Evolutionary conservation across 2,329 filamentous ascomycete species (phyloP), one percentile per base, ranked within the genome.

Genomic region (Lachnellula subtilissima): DNA sequence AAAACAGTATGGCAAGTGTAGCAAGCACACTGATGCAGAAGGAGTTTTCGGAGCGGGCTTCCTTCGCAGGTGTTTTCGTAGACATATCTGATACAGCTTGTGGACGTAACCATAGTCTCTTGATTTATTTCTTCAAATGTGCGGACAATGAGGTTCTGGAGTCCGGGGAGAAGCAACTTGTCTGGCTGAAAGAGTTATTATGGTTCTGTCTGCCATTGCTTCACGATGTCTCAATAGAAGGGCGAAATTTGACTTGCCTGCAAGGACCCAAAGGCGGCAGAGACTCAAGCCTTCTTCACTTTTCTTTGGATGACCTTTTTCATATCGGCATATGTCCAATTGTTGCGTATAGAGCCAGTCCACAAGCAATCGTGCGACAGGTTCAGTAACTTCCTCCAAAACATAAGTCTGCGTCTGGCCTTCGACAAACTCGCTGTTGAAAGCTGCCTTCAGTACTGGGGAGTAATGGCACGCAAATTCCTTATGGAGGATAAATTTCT

Each of bases 271-370:
- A 5, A 51, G 5, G 9, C 54, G 36, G 9, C 15, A 17, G 40
- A 45, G 40, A 35, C 11, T 39, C 46, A 11, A 2, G n/a, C 17
- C 8, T 48, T 46, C 17, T 12, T 5, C 14, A 14, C 0, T 2
- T 2, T 22, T 37, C 6, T 40, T 3, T 4, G 25, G 9, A 32
- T 25, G 37, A 23, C 9, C 5, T 11, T 2, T 4, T 22, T 8
- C 40, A 45, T 11, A 19, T 22, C 19, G 15, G 19, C 9, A 11
- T 2, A 45, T 4, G 17, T 17, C 15, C 40, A 56, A 17, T 8
- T 50, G 43, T 15, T 56, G 45, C 14, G 17, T 37, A 19, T 59
- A 59, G 3, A 59, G 17, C 46, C 48, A 59, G n/a, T 53, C 19
- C 3, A 52, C 19, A 19, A 55, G 25, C 5, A 51, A 15, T 8